Evolutionary conservation across 768 basidiomycete genomes (phyloP), one percentile per base, ranked within the genome.

Genomic region (Tylopilus sp.): DNA sequence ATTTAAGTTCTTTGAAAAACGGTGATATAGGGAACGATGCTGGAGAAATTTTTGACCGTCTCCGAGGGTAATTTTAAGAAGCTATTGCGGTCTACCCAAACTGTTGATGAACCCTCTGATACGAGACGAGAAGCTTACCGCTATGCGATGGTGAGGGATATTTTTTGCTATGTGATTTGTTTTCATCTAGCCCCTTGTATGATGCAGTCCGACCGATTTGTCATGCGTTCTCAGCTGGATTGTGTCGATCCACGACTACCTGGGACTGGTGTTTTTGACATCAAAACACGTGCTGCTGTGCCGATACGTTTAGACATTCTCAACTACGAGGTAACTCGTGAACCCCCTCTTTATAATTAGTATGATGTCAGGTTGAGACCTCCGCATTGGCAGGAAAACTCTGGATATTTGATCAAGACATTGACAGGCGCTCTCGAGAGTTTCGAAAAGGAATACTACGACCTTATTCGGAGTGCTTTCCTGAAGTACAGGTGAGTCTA

Each of bases 211-310:
- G 57, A 68, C 5, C 64, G 65, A 13, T 85, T 97, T 55, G 73
- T 98, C 22, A 93, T 98, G 87, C 88, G 95, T 13, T 95, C 95
- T 0, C 95, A 99, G 66, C 78, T 99, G 6, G 95, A 99, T 63
- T 92, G 94, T 58, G 71, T 82, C 1, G 90, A 98, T 61, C 58
- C 70, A 12, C 78, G 88, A 39, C 71, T 98, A 26, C 95, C 95
- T 4, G 94, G 93, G 1, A 86, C 85, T 0, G 93, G 92, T 25
- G 84, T 95, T 1, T 99, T 99, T 59, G 95, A 99, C 65, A 84
- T 98, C 70, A 99, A 99, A 70, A 98, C 95, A 0, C 81, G 95
- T 42, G 94, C 93, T 0, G 87, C 85, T 28, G 68, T 91, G 22
- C 82, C 90, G 0, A 84, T 98, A 41, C 83, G 95, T 2, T 73